phyloP scores from a whole-genome alignment of 108 stramenopile species.

The Pseudonitzschia multiseries region DNA sequence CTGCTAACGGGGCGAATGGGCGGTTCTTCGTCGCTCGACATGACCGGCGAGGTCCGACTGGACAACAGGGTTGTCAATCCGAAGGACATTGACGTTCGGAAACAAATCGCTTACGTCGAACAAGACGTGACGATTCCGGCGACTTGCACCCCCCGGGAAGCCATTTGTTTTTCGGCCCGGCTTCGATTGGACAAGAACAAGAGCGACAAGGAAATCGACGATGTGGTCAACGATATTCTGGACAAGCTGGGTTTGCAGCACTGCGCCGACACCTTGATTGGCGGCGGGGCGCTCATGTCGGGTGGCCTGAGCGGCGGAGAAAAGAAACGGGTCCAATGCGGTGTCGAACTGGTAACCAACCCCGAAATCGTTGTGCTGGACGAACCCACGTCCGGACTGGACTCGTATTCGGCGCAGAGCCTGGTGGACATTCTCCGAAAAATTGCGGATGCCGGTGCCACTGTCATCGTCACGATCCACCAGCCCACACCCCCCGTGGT shows the following conservation, averaged over 20 bases:
- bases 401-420: constrained; percentile 59
- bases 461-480: constrained; percentile 75
- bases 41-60: constrained; percentile 41
- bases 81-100: constrained; percentile 41
- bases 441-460: constrained; percentile 62
- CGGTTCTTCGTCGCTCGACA: constrained; percentile 13
- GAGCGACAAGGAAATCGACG: constrained; percentile 53
- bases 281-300: constrained; percentile 50
- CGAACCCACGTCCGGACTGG: constrained; percentile 62
- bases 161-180: constrained; percentile 67
- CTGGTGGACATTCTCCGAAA: constrained; percentile 58
- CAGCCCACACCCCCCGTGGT: constrained; percentile 76
- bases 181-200: constrained; percentile 51
- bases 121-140: constrained; percentile 70
- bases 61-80: constrained; percentile 47
- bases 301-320: constrained; percentile 64
- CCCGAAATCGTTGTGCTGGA: constrained; percentile 52
- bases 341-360: constrained; percentile 66
- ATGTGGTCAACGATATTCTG: constrained; percentile 62
- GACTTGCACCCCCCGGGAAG: constrained; percentile 71
- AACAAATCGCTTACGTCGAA: constrained; percentile 67
- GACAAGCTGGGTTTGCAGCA: constrained; percentile 52
- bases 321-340: constrained; percentile 53
- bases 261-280: constrained; percentile 62
- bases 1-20: constrained; percentile 57